Evolutionary conservation across 495 filamentous ascomycete genomes (phyloP).

Genomic region (Xanthoparmelia taractica): DNA sequence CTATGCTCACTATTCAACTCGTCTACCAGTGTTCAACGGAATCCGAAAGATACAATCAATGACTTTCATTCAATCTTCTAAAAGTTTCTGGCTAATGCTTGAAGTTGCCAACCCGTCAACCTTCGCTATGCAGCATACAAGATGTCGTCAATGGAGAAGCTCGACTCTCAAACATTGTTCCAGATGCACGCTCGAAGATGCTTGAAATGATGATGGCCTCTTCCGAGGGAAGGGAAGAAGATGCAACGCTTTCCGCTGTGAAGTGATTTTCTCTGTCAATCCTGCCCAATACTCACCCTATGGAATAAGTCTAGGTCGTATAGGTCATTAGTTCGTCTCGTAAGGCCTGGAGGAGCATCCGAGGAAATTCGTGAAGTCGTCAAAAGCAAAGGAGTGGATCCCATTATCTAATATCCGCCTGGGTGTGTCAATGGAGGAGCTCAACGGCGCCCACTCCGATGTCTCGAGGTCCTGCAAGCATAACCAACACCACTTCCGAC

Average conservation of each 20-base stretch:
- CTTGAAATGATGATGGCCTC: slow-evolving; percentile 4
- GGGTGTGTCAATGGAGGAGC: not conserved
- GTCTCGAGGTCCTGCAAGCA: slow-evolving; percentile 20
- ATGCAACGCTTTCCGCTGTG: slow-evolving; percentile 17
- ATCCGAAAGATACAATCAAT: not conserved
- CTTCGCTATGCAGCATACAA: slow-evolving; percentile 16
- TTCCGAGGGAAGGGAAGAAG: slow-evolving; percentile 5
- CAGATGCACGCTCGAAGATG: slow-evolving; percentile 15
- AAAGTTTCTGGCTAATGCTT: slow-evolving; percentile 5
- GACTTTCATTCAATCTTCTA: slow-evolving; percentile 13
- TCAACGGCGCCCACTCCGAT: slow-evolving; percentile 18
- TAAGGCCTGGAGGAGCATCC: not conserved
- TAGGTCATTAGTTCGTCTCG: slow-evolving; percentile 17
- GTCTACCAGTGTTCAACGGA: not conserved
- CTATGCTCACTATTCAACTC: not conserved
- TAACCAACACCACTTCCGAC: slow-evolving; percentile 14
- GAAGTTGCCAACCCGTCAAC: slow-evolving; percentile 1
- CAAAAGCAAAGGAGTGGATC: not conserved
- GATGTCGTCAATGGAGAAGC: slow-evolving; percentile 2
- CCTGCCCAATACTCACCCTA: slow-evolving; percentile 10
- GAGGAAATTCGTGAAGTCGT: slow-evolving; percentile 1
- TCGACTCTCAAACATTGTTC: slow-evolving; percentile 6
- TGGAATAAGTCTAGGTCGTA: slow-evolving; percentile 18
- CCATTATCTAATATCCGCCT: not conserved
- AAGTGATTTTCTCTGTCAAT: slow-evolving; percentile 1